Base-by-base conservation (phyloP, 179 eudicot species). In the Carnegiea gigantea region DNA sequence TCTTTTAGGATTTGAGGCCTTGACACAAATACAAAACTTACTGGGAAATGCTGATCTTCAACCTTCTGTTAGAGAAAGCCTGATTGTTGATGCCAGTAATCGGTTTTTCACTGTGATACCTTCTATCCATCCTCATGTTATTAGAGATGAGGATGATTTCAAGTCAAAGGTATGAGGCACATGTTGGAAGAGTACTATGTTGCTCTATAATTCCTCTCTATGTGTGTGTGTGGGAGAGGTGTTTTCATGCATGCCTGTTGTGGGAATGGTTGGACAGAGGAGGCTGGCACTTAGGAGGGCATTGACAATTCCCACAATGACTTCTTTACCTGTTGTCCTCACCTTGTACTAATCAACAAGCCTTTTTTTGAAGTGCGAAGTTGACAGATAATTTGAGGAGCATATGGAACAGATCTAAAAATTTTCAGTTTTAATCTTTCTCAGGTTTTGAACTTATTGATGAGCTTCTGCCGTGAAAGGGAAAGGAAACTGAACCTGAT, bases 61-160 rank as follows among this genome's bases (percentile, higher is more conserved):
- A 83, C 88, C 92, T 71, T 77, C 95, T 70, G 82, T 88, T 71
- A 92, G 86, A 84, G 97, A 93, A 86, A 92, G 90, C 86, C 86
- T 89, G 84, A 87, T 97, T 75, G 87, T 97, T 88, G 99, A 95
- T 90, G 99, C 98, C 53, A 97, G 99, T 89, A 97, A 97, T 83
- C 92, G 91, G 15, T 97, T 97, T 85, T 97, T 97, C 86, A 97
- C 99, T 40, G 84, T 95, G 81, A 97, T 97, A 86, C 99, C 99
- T 78, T 97, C 99, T 70, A 88, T 92, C 71, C 95, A 97, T 89
- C 99, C 99, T 44, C 95, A 89, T 86, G 89, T 97, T 73, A 97
- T 97, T 24, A 92, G 87, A 80, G 97, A 95, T 76, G 99, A 93
- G 86, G 98, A 92, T 85, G 98, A 95, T 82, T 92, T 97, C 73